Evolutionary conservation across 2,329 filamentous ascomycete genomes (phyloP).

Genomic region (Alternaria ethzedia): DNA sequence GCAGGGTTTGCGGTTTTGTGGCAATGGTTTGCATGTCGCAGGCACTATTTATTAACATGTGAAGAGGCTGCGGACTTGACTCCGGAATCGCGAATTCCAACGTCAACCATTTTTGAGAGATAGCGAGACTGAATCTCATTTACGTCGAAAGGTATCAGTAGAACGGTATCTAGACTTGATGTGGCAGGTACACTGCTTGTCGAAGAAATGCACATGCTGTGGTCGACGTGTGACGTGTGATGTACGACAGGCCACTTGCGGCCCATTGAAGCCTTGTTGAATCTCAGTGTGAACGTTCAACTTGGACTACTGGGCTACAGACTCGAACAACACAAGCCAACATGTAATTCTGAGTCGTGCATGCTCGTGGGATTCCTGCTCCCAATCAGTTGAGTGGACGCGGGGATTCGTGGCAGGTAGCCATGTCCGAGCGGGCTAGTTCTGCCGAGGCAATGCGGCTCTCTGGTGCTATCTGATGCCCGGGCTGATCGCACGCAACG

Average conservation of each 20-base stretch:
- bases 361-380: neutral
- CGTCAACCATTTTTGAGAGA: neutral
- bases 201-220: neutral
- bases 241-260: neutral
- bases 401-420: neutral
- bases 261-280: neutral
- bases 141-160: neutral
- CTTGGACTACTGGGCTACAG: neutral
- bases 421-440: slow-evolving; percentile 7
- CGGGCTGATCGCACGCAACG: slow-evolving; percentile 18
- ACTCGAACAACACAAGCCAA: neutral
- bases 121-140: neutral
- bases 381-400: slow-evolving; percentile 1
- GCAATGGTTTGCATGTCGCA: neutral
- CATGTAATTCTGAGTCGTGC: neutral
- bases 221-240: neutral
- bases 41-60: neutral
- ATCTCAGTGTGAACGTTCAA: neutral
- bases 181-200: neutral
- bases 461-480: neutral
- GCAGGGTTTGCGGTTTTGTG: slow-evolving; percentile 6
- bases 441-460: slow-evolving; percentile 32
- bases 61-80: neutral
- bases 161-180: neutral
- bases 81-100: neutral